Evolutionary conservation across 2,329 filamentous ascomycete genomes (phyloP), one percentile per base, ranked within the genome.

Genomic region (Fusarium sp.): DNA sequence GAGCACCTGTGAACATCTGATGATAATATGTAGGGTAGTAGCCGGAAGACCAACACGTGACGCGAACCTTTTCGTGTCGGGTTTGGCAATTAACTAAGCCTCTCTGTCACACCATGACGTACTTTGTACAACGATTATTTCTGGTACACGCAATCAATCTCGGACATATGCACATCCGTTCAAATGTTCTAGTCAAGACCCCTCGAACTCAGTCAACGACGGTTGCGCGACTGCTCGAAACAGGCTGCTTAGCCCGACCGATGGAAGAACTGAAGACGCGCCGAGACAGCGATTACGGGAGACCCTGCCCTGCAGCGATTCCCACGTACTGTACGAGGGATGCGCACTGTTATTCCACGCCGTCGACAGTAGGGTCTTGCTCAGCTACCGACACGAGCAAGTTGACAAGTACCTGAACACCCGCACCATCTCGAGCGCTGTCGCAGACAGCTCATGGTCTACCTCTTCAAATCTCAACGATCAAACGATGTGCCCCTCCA

Each of bases 121-220:
- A 38, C 6, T 7, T 7, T n/a, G 6, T 12, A 1, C 10, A 38
- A 1, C 32, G 9, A n/a, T 38, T 38, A n/a, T n/a, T 38, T 7
- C 34, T 38, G 5, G 34, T 7, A 12, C 2, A 7, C 34, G 18
- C 18, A n/a, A 3, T 12, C 10, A 12, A 11, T 38, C 34, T 38
- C 18, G 6, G 11, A 38, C 5, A 11, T 10, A 11, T 7, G 3
- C 6, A 4, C 1, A n/a, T 11, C 6, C 5, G 5, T 6, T 38
- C 34, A 11, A n/a, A 11, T n/a, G 5, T 11, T 38, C 16, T 11
- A 6, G 6, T 1, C 11, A 38, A 11, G 18, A n/a, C 11, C 5
- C 3, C 10, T 38, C 6, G 5, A 11, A 38, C 6, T 2, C 18
- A 11, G 6, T n/a, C 18, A 4, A n/a, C 18, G 3, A n/a, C 10